Evolutionary conservation across 2,329 filamentous ascomycete species (phyloP).

Genomic region (Aureobasidium namibiae): DNA sequence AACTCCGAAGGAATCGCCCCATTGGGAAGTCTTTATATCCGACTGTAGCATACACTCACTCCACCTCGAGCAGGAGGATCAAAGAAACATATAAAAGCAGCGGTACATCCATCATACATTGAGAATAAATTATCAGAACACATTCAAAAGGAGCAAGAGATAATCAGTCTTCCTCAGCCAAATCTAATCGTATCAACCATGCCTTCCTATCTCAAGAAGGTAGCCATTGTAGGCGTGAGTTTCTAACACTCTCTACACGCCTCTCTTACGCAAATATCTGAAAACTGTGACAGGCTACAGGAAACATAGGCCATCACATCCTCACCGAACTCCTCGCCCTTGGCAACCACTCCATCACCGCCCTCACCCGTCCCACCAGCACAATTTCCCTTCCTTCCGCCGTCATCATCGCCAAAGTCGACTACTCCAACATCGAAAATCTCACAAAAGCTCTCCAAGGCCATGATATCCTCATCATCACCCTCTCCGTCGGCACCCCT

Average conservation of each 20-base stretch:
- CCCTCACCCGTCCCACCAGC: slow-evolving; percentile 33
- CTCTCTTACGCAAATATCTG: background rate
- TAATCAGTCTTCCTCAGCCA: background rate
- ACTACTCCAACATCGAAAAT: slow-evolving; percentile 20
- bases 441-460: slow-evolving; percentile 23
- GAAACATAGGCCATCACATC: slow-evolving; percentile 26
- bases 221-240: slow-evolving; percentile 32
- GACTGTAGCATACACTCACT: background rate
- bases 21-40: background rate
- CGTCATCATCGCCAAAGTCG: slow-evolving; percentile 19
- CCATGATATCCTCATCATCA: slow-evolving; percentile 28
- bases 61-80: background rate
- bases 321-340: slow-evolving; percentile 24
- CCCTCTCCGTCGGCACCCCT: slow-evolving; percentile 21
- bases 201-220: slow-evolving; percentile 23
- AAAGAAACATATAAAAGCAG: background rate
- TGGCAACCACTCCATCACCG: slow-evolving; percentile 29
- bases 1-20: background rate
- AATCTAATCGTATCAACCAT: background rate
- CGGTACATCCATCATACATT: no score
- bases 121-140: no score
- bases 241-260: background rate
- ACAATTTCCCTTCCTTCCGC: slow-evolving; percentile 28
- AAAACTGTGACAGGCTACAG: slow-evolving; percentile 19
- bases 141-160: no score